A percentile compares a stretch with the other conserved stretches of the same genome.
Evolutionary conservation across 805 yeast genomes (phyloP).

Genomic region (Pichia cabralensis): DNA sequence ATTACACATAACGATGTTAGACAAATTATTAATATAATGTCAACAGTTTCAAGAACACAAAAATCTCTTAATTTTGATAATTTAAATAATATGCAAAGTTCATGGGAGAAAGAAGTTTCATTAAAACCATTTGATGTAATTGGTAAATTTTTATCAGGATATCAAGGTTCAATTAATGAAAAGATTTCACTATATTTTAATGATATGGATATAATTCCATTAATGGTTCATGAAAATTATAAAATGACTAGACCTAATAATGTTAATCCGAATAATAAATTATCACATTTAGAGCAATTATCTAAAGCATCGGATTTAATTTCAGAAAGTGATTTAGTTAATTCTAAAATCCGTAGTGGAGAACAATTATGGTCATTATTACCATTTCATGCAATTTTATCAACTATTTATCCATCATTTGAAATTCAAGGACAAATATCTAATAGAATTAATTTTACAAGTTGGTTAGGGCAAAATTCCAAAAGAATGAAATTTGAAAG

Average conservation of each 20-base stretch:
- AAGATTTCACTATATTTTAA: conserved; percentile 85
- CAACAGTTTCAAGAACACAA: conserved; percentile 73
- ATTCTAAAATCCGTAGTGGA: conserved; percentile 71
- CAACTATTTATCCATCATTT: conserved; percentile 73
- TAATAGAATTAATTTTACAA: conserved; percentile 68
- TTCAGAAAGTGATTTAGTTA: conserved; percentile 77
- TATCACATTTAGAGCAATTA: conserved; percentile 49
- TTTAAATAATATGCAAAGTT: conserved; percentile 47
- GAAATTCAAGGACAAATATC: conserved; percentile 61
- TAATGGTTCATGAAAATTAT: conserved; percentile 95
- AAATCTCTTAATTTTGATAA: conserved; percentile 53
- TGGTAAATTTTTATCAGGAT: conserved; percentile 52
- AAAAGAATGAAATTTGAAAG: conserved; percentile 71
- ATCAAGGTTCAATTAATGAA: conserved; percentile 58
- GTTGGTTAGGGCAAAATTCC: conserved; percentile 87
- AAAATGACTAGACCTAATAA: conserved; percentile 49
- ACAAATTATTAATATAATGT: conserved; percentile 82
- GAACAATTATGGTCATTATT: conserved; percentile 92
- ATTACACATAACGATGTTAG: conserved; percentile 88
- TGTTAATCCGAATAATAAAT: conserved; percentile 26
- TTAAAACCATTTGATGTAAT: conserved; percentile 89
- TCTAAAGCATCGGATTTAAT: conserved; percentile 81
- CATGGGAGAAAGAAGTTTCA: conserved; percentile 87
- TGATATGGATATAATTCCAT: conserved; percentile 88
- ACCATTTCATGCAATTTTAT: conserved; percentile 83